phyloP scores from a whole-genome alignment of 768 basidiomycete genomes.

The Basidioascus undulatus region DNA sequence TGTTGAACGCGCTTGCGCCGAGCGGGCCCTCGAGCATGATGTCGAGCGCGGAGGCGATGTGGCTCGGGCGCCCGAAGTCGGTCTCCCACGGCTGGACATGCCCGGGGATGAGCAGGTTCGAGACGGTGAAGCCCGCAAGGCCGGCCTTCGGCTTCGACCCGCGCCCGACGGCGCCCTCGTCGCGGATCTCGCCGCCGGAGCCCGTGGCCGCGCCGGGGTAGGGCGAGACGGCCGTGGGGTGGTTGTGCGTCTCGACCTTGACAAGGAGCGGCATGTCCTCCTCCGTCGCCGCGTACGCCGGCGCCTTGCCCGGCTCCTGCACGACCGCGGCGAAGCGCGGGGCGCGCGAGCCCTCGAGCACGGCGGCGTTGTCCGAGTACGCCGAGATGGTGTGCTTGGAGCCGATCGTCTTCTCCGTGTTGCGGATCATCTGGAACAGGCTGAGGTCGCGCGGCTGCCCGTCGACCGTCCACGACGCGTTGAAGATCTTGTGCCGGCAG shows the following conservation, averaged over 20 bases:
- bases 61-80: slow-evolving; percentile 66
- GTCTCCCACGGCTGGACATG: slow-evolving; percentile 88
- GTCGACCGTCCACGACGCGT: slow-evolving; percentile 85
- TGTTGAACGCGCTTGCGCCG: slow-evolving; percentile 88
- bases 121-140: slow-evolving; percentile 72
- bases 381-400: slow-evolving; percentile 70
- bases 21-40: slow-evolving; percentile 95
- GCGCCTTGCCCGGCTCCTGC: slow-evolving; percentile 8
- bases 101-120: slow-evolving; percentile 77
- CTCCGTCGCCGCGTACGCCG: slow-evolving; percentile 29
- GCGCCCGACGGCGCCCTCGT: slow-evolving; percentile 85
- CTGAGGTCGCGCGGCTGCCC: slow-evolving; percentile 36
- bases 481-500: slow-evolving; percentile 98
- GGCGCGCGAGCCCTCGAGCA: slow-evolving; percentile 50
- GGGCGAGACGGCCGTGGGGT: slow-evolving; percentile 93
- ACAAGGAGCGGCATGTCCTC: slow-evolving; percentile 73
- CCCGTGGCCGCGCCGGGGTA: slow-evolving; percentile 97
- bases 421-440: slow-evolving; percentile 90
- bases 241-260: slow-evolving; percentile 98
- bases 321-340: slow-evolving; percentile 43
- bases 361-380: slow-evolving; percentile 95
- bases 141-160: slow-evolving; percentile 95
- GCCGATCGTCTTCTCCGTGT: slow-evolving; percentile 53
- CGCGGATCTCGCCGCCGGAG: slow-evolving; percentile 92
- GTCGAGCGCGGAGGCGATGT: slow-evolving; percentile 79